Evolutionary conservation across 139 green algal species (phyloP), one percentile per base, ranked within the genome.

Genomic region (Tetratostichococcus sp.): DNA sequence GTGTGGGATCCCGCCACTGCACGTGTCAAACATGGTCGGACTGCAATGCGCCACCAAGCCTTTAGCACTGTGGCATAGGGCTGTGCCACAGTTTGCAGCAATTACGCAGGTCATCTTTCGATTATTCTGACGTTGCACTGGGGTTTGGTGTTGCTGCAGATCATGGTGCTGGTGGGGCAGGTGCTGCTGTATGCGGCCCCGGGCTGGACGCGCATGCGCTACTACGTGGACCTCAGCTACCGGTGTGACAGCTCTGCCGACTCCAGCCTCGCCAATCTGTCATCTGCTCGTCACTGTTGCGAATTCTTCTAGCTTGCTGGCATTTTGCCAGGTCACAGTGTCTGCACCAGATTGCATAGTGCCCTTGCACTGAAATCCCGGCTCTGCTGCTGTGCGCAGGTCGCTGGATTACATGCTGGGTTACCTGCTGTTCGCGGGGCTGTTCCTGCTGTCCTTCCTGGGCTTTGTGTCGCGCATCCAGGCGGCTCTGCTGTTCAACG

Each of bases 371-470:
- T 50, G 8, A 50, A 50, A 6, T 50, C 39, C n/a, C n/a, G n/a
- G n/a, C n/a, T n/a, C n/a, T 72, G 31, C 11, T 4, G 32, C 23
- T 22, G 19, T 43, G 17, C 32, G 66, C 72, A 78, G 81, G 57
- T 35, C 70, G 33, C 65, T 90, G 62, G 87, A 91, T 73, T 84
- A 80, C 57, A 50, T 78, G n/a, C 50, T 89, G 23, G 83, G 77
- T 35, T 82, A 73, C 33, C 75, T 86, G 39, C 71, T 90, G 2
- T 88, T 89, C 67, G 26, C 34, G 14, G 74, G 87, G 30, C 59
- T 89, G 32, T 91, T 91, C 77, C 57, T 87, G 19, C 59, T 91
- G n/a, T 84, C 81, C 34, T 81, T 91, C 70, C 71, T 87, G 43
- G 77, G 83, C 43, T 72, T 91, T 6, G 39, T 89, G 17, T 74